Percentiles rank a stretch among this genome's conserved stretches.
These are phyloP conservation scores for Alternaria conjuncta DNA, from an alignment of 2,329 filamentous ascomycete species.

Conservation along the genomic window DNA sequence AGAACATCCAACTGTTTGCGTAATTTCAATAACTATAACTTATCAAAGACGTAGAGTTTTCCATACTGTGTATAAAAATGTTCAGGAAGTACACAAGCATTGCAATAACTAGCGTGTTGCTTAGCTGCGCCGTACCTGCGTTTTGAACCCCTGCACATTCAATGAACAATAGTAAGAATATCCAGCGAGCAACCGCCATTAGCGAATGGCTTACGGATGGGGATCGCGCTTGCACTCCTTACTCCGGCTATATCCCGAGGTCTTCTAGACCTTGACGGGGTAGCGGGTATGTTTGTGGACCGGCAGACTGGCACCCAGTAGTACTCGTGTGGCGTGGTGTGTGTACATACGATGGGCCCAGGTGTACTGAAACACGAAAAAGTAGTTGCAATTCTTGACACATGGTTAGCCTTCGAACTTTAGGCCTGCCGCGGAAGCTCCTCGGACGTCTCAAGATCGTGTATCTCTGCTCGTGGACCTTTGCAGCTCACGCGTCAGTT, in stretches of 20 bases:
- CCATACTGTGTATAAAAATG: accelerated
- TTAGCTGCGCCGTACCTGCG: background rate
- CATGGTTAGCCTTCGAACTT: background rate
- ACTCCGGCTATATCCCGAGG: background rate
- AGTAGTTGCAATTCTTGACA: background rate
- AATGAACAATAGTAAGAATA: background rate
- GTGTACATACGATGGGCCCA: background rate
- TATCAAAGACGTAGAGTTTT: background rate
- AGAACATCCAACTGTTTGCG: background rate
- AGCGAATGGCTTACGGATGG: background rate
- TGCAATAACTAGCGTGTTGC: background rate
- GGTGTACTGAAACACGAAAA: background rate
- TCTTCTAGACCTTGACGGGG: background rate
- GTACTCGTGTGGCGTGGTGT: background rate
- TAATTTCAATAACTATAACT: background rate
- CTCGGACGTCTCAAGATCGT: background rate
- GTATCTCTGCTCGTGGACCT: background rate
- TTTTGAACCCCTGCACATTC: background rate
- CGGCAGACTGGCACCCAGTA: background rate
- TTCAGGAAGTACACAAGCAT: background rate
- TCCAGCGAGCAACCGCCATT: background rate
- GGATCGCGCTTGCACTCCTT: background rate
- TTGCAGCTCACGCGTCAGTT: background rate
- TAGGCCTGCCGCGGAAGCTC: background rate
- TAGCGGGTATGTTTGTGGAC: background rate